Percentiles rank a stretch among this genome's conserved stretches.
Evolutionary conservation across 148 eudicot species (phyloP).

Genomic region (Rhododendron henanense): DNA sequence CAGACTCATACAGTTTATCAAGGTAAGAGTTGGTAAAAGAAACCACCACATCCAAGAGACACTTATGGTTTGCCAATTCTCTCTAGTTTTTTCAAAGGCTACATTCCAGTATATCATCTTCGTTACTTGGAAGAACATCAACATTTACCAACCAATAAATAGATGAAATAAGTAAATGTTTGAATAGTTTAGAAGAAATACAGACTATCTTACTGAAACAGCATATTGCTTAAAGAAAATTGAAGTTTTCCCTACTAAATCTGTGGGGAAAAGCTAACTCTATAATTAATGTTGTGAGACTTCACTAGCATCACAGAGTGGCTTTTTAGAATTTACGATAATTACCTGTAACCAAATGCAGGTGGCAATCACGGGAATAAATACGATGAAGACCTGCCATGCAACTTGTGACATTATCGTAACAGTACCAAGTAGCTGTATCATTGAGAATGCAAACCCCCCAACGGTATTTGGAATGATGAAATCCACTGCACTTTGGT

Average conservation of each 20-base stretch:
- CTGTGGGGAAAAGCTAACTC: background rate
- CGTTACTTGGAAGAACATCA: background rate
- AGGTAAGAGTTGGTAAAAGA: background rate
- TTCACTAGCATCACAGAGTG: too few relatives aligned
- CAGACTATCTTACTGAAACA: background rate
- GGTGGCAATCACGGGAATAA: conserved; percentile 41
- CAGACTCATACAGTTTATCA: background rate
- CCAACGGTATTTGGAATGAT: conserved; percentile 24
- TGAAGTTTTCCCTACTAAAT: background rate
- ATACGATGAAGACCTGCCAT: conserved; percentile 48
- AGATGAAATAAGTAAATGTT: background rate
- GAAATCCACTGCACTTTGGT: conserved; percentile 48
- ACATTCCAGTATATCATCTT: background rate
- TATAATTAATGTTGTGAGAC: too few relatives aligned
- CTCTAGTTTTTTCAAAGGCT: background rate
- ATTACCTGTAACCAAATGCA: conserved; percentile 45
- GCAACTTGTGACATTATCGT: conserved; percentile 48
- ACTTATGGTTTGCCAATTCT: background rate
- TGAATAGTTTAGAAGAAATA: background rate
- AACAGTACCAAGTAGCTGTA: conserved; percentile 39
- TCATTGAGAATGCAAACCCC: conserved; percentile 29
- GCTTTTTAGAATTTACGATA: background rate
- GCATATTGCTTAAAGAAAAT: background rate
- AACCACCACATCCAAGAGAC: background rate
- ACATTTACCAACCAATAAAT: background rate